Conservation (phyloP, 2,329 filamentous ascomycete species). For the Arthrobotrys entomopaga region DNA sequence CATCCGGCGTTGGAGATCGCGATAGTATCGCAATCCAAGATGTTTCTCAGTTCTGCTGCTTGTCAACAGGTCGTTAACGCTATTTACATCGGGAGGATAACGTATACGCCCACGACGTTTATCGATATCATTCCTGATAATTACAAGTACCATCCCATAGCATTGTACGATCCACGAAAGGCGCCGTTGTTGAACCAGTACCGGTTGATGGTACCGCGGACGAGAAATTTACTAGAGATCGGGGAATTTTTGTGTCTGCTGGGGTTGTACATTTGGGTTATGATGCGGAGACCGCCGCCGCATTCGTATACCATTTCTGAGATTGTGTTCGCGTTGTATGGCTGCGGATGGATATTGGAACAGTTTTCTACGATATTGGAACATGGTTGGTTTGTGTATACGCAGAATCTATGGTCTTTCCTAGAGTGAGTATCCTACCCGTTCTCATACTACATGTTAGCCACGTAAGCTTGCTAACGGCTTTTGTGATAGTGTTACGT, state of each 20-base stretch:
- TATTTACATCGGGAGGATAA: conserved; percentile 81
- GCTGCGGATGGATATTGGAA: conserved; percentile 81
- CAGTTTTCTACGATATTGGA: conserved; percentile 80
- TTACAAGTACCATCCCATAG: conserved; percentile 85
- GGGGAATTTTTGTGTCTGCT: conserved; percentile 78
- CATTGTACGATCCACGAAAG: conserved; percentile 79
- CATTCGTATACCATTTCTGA: conserved; percentile 70
- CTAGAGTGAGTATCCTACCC: conserved; percentile 67
- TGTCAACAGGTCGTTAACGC: conserved; percentile 84
- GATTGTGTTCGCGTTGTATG: conserved; percentile 76
- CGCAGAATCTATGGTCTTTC: conserved; percentile 89
- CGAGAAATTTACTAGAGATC: conserved; percentile 78
- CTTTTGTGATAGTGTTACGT: conserved; percentile 68
- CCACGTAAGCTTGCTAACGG: neutral
- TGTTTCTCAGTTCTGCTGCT: conserved; percentile 78
- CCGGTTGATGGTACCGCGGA: conserved; percentile 82
- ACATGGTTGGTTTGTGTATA: conserved; percentile 82
- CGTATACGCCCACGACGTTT: conserved; percentile 83
- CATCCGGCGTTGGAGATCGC: conserved; percentile 80
- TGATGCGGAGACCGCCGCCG: conserved; percentile 73
- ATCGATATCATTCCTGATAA: conserved; percentile 85
- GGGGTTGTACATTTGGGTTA: conserved; percentile 75
- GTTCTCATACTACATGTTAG: neutral
- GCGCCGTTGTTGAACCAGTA: conserved; percentile 85
- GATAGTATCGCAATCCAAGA: conserved; percentile 82